Base-by-base conservation (phyloP, 805 yeast species). In the Kluyveromyces wickerhamii region DNA sequence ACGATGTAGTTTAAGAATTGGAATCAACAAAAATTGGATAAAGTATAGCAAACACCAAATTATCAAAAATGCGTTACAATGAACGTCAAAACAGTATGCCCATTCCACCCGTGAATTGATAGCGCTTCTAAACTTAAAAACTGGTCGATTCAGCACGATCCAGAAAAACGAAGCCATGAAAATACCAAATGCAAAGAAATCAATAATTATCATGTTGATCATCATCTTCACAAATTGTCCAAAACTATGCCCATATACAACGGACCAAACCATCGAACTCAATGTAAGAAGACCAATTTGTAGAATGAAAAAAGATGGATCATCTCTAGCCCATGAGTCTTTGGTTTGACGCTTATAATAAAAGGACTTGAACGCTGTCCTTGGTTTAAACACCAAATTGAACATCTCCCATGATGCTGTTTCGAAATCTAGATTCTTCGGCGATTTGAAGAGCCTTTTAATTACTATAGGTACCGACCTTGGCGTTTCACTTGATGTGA, bases 11-110 rank as follows among this genome's bases (percentile, higher is more conserved):
- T 77, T 72, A 26, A 86, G 60, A 12, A 86, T 50, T 2, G 96
- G 96, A 40, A 86, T 62, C 36, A 84, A 56, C 30, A 85, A 51
- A 50, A 84, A 81, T 58, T 86, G 94, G 20, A 83, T 40, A 42
- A 85, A 67, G 55, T 86, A 83, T 23, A 86, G 63, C 33, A 72
- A 59, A 35, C 84, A 68, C 94, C 94, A 85, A 28, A 86, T 77
- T 11, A 79, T 65, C 42, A 86, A 61, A 53, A 82, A 86, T n/a
- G 95, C 73, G 57, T 88, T 88, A 63, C 95, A 85, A 60, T 88
- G 96, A 18, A 87, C 79, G 51, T 87, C 96, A 54, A 88, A 88
- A 62, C 96, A 86, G 54, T 85, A 87, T 1, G 89, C 87, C 96
- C 96, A 88, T 54, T 88, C 96, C 4, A 60, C 57, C 8, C 48